These are phyloP conservation scores for Exophiala bonariae DNA, from an alignment of 2,329 filamentous ascomycete species.

Conservation along the genomic window DNA sequence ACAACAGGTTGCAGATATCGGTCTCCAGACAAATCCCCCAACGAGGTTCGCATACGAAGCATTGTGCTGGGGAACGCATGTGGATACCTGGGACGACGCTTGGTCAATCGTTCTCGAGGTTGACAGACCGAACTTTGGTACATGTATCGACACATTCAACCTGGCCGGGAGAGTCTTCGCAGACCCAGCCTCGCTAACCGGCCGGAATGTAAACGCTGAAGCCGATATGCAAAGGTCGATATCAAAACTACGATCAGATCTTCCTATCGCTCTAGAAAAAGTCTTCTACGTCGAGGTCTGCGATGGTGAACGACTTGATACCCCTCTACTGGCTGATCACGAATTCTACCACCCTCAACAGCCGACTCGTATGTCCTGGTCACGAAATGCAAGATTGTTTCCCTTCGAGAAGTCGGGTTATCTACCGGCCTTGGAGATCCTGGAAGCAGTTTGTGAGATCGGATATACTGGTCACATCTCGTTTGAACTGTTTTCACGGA, in stretches of 20 bases:
- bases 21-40: conserved; percentile 50
- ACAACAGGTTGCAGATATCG: conserved; percentile 57
- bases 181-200: conserved; percentile 59
- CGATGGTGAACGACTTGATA: conserved; percentile 64
- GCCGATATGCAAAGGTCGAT: conserved; percentile 57
- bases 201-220: conserved; percentile 57
- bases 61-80: conserved; percentile 69
- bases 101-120: conserved; percentile 69
- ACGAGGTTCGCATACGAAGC: conserved; percentile 74
- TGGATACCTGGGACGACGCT: conserved; percentile 69
- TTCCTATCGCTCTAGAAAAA: conserved; percentile 47
- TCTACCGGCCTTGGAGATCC: conserved; percentile 64
- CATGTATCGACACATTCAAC: conserved; percentile 78
- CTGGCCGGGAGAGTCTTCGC: conserved; percentile 71
- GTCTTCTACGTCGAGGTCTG: conserved; percentile 77
- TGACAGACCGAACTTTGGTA: conserved; percentile 69
- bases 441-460: conserved; percentile 60
- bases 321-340: conserved; percentile 60
- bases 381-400: conserved; percentile 70
- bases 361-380: conserved; percentile 73
- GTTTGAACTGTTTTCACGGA: conserved; percentile 28
- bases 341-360: conserved; percentile 60
- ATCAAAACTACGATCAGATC: conserved; percentile 49
- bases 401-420: conserved; percentile 67
- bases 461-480: conserved; percentile 51